Base-by-base conservation (phyloP, 805 yeast species). In the Suhomyces faveliae region DNA sequence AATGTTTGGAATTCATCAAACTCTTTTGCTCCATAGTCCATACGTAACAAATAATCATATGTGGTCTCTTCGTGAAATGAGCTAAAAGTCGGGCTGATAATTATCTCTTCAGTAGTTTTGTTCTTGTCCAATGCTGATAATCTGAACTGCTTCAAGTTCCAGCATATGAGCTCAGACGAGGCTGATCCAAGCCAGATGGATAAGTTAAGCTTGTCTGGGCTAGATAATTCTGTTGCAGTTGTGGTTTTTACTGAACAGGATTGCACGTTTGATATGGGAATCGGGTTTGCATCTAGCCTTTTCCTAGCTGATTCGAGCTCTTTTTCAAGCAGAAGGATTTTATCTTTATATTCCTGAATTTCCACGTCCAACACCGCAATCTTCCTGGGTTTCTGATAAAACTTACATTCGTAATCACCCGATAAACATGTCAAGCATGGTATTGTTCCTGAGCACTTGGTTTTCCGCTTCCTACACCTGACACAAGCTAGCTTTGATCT, bases 401-500 rank as follows among this genome's bases (percentile, higher is more conserved):
- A 64, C 13, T 51, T 45, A 50, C 69, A 64, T 30, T 50, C 55
- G 4, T 24, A 15, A 5, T 54, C 51, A 2, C 50, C 45, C 3
- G 42, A 35, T 4, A 43, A 11, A 43, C 68, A 64, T 1, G 56
- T 22, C 12, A 47, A 45, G 44, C 69, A 64, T 1, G 69, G 69
- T 12, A 40, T 40, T 9, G 46, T 49, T 1, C 68, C 68, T 2
- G 62, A 48, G 40, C 69, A 64, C 42, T 61, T 60, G 1, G 65
- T 60, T 49, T 63, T 64, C n/a, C 68, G 46, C n/a, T 40, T 43
- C 23, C 61, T 48, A 41, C 68, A 64, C 24, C 66, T 49, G 3
- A 50, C 42, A 47, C 68, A 64, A 2, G 68, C 67, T 3, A 51
- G 30, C 33, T 49, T 49, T 4, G 57, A 47, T 8, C 44, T 25